phyloP scores from a whole-genome alignment of 805 yeast species.

The Zygotorulaspora chibaensis region DNA sequence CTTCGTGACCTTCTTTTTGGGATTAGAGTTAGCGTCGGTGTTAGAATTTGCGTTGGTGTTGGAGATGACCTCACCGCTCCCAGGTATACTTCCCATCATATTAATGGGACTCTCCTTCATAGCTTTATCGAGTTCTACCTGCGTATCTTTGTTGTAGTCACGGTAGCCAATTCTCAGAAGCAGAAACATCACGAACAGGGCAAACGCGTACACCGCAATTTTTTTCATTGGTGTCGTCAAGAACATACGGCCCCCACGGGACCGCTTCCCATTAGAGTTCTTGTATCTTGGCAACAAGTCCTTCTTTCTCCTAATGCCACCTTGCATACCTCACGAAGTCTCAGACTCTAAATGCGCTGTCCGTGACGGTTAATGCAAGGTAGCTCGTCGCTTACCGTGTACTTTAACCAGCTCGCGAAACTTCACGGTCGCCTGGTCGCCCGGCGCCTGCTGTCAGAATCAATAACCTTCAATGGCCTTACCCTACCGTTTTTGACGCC shows the following conservation, averaged over 20 bases:
- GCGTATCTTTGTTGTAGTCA: constrained; percentile 20
- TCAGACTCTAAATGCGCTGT: no score
- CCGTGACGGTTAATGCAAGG: no score
- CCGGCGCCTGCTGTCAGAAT: not conserved
- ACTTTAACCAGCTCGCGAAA: no score
- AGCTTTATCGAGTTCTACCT: constrained; percentile 23
- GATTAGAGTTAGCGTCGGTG: not conserved
- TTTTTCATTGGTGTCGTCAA: constrained; percentile 49
- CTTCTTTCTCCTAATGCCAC: constrained; percentile 33
- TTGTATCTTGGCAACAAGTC: constrained; percentile 41
- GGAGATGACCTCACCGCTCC: no score
- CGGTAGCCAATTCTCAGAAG: constrained; percentile 24
- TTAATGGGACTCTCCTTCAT: constrained; percentile 1
- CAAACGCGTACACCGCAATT: constrained; percentile 36
- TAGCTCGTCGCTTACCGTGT: no score
- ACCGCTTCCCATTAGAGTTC: constrained; percentile 20
- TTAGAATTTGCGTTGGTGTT: not conserved
- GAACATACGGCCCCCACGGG: constrained; percentile 19
- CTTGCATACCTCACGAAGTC: constrained; percentile 23
- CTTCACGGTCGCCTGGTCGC: not conserved
- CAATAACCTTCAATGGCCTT: no score
- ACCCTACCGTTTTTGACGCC: not conserved
- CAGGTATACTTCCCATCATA: not conserved
- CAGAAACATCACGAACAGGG: constrained; percentile 34
- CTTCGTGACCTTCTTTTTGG: constrained; percentile 16